Percentiles rank a stretch among this genome's conserved stretches.
Evolutionary conservation across 805 yeast genomes (phyloP).

Genomic region (Ogataea angusta): DNA sequence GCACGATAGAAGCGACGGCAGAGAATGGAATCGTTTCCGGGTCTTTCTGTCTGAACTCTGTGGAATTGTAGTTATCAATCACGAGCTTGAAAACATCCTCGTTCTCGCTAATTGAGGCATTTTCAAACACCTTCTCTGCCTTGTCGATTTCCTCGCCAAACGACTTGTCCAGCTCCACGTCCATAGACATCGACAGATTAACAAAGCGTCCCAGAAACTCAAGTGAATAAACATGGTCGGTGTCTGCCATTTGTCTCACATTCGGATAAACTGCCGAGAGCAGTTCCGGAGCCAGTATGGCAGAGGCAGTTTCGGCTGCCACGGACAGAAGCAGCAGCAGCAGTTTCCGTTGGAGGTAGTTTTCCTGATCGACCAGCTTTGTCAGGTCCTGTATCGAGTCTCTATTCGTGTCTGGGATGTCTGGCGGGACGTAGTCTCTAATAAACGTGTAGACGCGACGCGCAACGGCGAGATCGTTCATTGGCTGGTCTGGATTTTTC

Average conservation of each 20-base stretch:
- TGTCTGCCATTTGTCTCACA: background rate
- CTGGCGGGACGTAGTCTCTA: conserved; percentile 54
- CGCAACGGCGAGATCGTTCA: conserved; percentile 38
- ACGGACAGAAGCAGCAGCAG: conserved; percentile 61
- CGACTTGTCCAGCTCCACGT: conserved; percentile 49
- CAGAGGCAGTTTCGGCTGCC: conserved; percentile 34
- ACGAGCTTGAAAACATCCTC: conserved; percentile 40
- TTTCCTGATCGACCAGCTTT: conserved; percentile 50
- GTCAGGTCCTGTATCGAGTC: conserved; percentile 40
- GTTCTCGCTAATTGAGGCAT: conserved; percentile 22
- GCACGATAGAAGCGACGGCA: conserved; percentile 32
- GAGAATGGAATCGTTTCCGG: conserved; percentile 24
- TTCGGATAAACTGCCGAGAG: conserved; percentile 11
- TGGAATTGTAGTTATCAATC: conserved; percentile 40
- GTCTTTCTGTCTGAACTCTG: conserved; percentile 19
- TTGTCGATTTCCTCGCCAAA: conserved; percentile 37
- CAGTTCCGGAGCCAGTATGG: conserved; percentile 3
- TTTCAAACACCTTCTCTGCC: conserved; percentile 41
- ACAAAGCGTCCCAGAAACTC: conserved; percentile 28
- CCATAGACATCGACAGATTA: conserved; percentile 59
- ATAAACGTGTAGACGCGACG: conserved; percentile 64
- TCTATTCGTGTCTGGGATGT: conserved; percentile 36
- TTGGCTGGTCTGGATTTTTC: conserved; percentile 37
- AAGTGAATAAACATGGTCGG: background rate
- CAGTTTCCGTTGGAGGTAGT: conserved; percentile 59